These are phyloP conservation scores for Williopsis jadinii DNA, from an alignment of 1,139 yeast species.

Conservation along the genomic window DNA sequence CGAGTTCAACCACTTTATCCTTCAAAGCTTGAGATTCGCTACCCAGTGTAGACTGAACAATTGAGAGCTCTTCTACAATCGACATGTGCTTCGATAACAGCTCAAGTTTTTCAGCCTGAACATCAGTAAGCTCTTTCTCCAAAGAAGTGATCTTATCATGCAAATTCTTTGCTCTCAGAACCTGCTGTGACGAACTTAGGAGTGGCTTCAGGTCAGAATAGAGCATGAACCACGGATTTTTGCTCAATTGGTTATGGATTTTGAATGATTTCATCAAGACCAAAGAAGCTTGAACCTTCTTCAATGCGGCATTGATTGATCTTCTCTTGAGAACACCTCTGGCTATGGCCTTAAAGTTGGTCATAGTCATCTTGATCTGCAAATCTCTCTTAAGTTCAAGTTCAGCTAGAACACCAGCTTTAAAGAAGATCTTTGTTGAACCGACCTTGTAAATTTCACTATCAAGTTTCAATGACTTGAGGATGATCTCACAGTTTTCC, in stretches of 20 bases:
- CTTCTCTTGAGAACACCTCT: constrained; percentile 59
- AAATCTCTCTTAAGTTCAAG: constrained; percentile 75
- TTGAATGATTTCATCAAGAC: constrained; percentile 59
- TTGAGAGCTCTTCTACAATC: constrained; percentile 30
- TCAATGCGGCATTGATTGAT: constrained; percentile 42
- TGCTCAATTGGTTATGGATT: constrained; percentile 42
- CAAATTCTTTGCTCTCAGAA: constrained; percentile 45
- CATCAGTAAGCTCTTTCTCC: constrained; percentile 31
- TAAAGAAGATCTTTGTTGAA: constrained; percentile 79
- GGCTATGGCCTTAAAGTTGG: constrained; percentile 58
- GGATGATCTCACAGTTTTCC: constrained; percentile 62
- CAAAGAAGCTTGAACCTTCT: constrained; percentile 64
- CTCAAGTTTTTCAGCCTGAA: constrained; percentile 28
- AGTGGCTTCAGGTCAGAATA: constrained; percentile 72
- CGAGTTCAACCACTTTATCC: constrained; percentile 37
- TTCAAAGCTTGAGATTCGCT: constrained; percentile 34
- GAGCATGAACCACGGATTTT: constrained; percentile 78
- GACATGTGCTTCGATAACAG: constrained; percentile 25
- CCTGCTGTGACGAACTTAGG: constrained; percentile 57
- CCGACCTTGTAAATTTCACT: constrained; percentile 65
- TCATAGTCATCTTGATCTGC: constrained; percentile 48
- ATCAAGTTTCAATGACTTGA: constrained; percentile 56
- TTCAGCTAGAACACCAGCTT: constrained; percentile 89
- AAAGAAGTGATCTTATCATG: constrained; percentile 54
- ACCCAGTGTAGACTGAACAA: constrained; percentile 29